Conservation (phyloP, 805 yeast genomes). For the Candida hispaniensis region DNA sequence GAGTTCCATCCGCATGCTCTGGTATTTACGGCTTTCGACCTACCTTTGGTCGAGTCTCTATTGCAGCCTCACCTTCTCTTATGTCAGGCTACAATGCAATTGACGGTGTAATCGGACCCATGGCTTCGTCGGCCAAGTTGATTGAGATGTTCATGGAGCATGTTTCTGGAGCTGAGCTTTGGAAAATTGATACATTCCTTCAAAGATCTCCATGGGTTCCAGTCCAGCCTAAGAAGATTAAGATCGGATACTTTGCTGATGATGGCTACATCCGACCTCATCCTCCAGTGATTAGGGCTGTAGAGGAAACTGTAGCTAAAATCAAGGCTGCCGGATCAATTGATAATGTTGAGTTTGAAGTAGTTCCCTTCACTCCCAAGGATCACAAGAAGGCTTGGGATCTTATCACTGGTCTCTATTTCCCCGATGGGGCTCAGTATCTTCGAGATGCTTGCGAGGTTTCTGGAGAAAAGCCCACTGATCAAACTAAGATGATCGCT, state of each 20-base stretch:
- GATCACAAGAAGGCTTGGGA: constrained; percentile 37
- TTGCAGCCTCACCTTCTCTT: constrained; percentile 29
- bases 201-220: constrained; percentile 42
- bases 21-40: constrained; percentile 42
- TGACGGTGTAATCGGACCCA: constrained; percentile 40
- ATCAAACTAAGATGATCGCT: constrained; percentile 33
- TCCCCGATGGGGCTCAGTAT: constrained; percentile 39
- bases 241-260: constrained; percentile 38
- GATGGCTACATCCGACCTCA: constrained; percentile 41
- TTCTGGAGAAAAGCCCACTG: constrained; percentile 17
- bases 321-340: constrained; percentile 33
- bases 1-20: constrained; percentile 39
- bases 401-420: constrained; percentile 41
- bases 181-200: constrained; percentile 39
- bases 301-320: constrained; percentile 43
- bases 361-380: constrained; percentile 13
- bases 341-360: constrained; percentile 4
- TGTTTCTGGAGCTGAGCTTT: constrained; percentile 35
- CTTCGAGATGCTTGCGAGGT: constrained; percentile 26
- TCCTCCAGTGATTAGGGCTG: constrained; percentile 44
- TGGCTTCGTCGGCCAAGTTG: constrained; percentile 33
- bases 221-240: constrained; percentile 28
- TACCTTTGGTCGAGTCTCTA: constrained; percentile 35
- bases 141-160: constrained; percentile 33
- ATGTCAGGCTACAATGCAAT: constrained; percentile 32